phyloP scores from a whole-genome alignment of 192 early-diverging fungal genomes.

The Coemansia sp. region DNA sequence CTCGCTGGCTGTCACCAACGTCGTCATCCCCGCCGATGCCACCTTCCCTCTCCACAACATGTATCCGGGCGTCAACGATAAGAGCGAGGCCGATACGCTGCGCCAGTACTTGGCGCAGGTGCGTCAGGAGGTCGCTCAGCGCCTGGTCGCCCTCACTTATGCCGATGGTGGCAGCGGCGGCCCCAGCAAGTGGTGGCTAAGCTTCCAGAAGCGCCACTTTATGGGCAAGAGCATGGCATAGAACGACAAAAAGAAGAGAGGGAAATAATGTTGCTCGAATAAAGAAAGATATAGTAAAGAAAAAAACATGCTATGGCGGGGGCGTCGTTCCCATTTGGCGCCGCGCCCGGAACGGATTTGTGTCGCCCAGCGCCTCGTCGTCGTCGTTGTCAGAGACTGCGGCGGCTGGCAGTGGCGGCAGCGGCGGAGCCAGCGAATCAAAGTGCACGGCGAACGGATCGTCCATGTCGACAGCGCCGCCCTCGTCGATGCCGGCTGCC shows the following conservation, averaged over 20 bases:
- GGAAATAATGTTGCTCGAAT: neutral
- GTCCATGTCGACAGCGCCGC: neutral
- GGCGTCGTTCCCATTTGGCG: conserved; percentile 7
- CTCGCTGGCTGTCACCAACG: conserved; percentile 87
- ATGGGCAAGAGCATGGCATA: conserved; percentile 84
- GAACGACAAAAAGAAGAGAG: neutral
- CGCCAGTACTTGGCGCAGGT: conserved; percentile 88
- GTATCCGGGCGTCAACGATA: conserved; percentile 73
- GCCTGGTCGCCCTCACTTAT: conserved; percentile 81
- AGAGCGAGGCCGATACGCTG: conserved; percentile 78
- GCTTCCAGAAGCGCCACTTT: conserved; percentile 98
- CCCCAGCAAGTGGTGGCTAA: conserved; percentile 99
- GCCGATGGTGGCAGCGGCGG: conserved; percentile 61
- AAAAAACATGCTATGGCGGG: conserved; percentile 2
- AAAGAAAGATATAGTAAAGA: neutral
- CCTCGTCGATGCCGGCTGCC: neutral
- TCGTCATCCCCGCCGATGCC: conserved; percentile 92
- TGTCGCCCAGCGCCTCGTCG: neutral
- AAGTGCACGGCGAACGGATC: conserved; percentile 11
- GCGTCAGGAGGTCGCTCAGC: conserved; percentile 82
- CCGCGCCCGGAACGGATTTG: conserved; percentile 3
- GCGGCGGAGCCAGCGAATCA: neutral
- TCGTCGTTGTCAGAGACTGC: neutral
- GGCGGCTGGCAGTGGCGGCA: neutral
- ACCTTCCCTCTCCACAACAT: conserved; percentile 92